A percentile compares a stretch with the other conserved stretches of the same genome.
phyloP scores from a whole-genome alignment of 352 stramenopile species.

The Labyrinthula sp. region DNA sequence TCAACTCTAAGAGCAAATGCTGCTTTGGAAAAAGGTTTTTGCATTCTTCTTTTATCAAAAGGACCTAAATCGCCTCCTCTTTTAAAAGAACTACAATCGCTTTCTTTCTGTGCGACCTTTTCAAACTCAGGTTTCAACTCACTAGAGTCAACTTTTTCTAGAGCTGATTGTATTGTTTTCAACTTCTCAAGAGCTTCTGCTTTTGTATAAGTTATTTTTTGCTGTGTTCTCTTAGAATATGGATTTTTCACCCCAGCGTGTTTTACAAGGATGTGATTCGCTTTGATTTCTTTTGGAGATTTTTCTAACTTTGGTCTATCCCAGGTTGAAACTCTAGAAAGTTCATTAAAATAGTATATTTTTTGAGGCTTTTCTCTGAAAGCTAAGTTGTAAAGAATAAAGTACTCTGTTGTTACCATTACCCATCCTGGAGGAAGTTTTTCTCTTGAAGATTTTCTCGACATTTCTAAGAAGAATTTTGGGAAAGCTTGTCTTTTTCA shows the following conservation, averaged over 20 bases:
- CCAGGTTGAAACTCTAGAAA: constrained; percentile 16
- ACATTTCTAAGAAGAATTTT: too few species aligned
- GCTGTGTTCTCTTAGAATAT: constrained; percentile 50
- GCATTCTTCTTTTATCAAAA: constrained; percentile 71
- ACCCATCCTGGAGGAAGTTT: too few species aligned
- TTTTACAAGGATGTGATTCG: constrained; percentile 78
- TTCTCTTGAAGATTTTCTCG: too few species aligned
- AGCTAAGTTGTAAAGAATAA: too few species aligned
- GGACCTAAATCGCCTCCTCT: constrained; percentile 60
- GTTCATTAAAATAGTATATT: constrained; percentile 29
- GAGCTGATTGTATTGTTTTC: constrained; percentile 38
- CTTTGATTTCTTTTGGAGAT: constrained; percentile 40
- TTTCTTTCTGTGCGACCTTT: constrained; percentile 41
- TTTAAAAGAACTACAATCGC: constrained; percentile 48
- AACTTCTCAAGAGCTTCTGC: constrained; percentile 62
- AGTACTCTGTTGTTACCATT: too few species aligned
- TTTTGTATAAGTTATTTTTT: constrained; percentile 65
- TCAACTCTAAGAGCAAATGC: constrained; percentile 68
- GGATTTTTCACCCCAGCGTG: constrained; percentile 62
- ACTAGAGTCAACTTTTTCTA: too few species aligned
- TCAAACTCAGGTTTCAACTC: constrained; percentile 55
- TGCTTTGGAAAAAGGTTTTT: constrained; percentile 63
- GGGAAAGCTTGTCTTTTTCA: too few species aligned
- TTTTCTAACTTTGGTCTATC: constrained; percentile 14
- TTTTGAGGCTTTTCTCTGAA: too few species aligned